Evolutionary conservation across 2,329 filamentous ascomycete genomes (phyloP), one percentile per base, ranked within the genome.

Genomic region (Fusarium fujikuroi): DNA sequence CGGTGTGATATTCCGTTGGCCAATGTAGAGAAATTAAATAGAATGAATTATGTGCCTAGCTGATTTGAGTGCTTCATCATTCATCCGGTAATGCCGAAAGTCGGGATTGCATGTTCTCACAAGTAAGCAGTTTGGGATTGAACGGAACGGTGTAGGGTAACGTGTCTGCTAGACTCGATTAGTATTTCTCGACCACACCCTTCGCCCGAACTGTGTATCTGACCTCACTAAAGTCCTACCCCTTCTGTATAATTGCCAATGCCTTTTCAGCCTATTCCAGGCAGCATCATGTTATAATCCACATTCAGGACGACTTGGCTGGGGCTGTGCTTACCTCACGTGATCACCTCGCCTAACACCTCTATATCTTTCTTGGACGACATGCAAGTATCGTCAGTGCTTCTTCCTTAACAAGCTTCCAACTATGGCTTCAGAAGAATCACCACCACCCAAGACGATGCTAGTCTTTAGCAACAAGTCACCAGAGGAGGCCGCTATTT

Each of bases 1-100:
- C 32, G 14, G 19, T 19, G 5, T 4, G 5, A 4, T 5, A 10
- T 21, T 15, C 5, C 5, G 9, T 21, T 7, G 7, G 0, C 21
- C 1, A 10, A 21, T 3, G 10, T 6, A 30, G 12, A 7, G 5
- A 47, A 3, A 3, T 11, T 3, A 7, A 9, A 23, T 7, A 3
- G 10, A 12, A 18, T 11, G 6, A 2, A 3, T 1, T n/a, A 11
- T 49, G 9, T 2, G 3, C 2, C 6, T 9, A 3, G 2, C 15
- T 30, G 0, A n/a, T 30, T 6, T 5, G 1, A 12, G n/a, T 12
- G 7, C 5, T 10, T 6, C 3, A n/a, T 9, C 15, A 32, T 32
- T 18, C 7, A 32, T 9, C 11, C 21, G 2, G 15, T 8, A 23
- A 32, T n/a, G 15, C 16, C 18, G 21, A 32, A 23, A 18, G 9